phyloP scores from a whole-genome alignment of 345 rosid species.

The Sisymbrium irio region DNA sequence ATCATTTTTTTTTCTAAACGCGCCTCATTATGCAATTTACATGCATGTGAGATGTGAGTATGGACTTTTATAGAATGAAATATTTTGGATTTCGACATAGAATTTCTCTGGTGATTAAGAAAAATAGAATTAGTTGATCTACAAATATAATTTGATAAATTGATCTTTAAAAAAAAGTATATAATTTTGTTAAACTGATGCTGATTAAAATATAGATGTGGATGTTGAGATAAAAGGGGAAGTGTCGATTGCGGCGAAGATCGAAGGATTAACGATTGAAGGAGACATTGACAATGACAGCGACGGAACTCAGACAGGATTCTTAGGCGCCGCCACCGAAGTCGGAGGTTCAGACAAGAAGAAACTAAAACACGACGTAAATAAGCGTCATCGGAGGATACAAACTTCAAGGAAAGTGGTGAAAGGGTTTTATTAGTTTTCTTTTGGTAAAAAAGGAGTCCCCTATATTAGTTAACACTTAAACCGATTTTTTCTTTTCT shows the following conservation, averaged over 20 bases:
- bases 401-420: constrained; percentile 34
- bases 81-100: too few species aligned
- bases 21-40: background rate
- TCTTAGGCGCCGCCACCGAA: constrained; percentile 48
- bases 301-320: constrained; percentile 75
- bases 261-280: constrained; percentile 69
- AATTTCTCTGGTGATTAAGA: background rate
- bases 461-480: background rate
- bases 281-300: constrained; percentile 67
- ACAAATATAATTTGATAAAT: background rate
- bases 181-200: background rate
- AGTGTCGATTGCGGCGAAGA: constrained; percentile 49
- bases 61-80: too few species aligned
- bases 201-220: constrained; percentile 38
- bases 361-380: constrained; percentile 15
- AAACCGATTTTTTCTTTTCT: background rate
- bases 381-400: constrained; percentile 26
- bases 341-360: constrained; percentile 22
- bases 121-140: background rate
- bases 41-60: background rate
- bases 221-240: constrained; percentile 45
- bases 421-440: constrained; percentile 11
- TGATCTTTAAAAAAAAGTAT: background rate
- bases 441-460: background rate
- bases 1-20: background rate